Evolutionary conservation across 257 asterid genomes (phyloP).

Genomic region (Solanum clarkiae): DNA sequence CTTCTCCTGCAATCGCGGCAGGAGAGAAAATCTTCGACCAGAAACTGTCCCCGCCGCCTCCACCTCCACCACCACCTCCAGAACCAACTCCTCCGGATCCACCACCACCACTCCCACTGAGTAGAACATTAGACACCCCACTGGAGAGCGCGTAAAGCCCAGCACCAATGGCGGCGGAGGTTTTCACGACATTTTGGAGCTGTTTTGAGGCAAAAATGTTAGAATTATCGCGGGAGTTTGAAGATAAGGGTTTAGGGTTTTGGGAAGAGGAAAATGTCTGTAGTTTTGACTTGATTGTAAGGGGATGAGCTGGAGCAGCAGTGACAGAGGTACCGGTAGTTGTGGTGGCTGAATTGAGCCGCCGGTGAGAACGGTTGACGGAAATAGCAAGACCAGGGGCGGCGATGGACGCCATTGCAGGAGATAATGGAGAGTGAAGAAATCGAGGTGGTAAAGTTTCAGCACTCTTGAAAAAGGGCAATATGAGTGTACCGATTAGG

Average conservation of each 20-base stretch:
- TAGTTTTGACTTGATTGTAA: slow-evolving; percentile 24
- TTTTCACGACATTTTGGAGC: slow-evolving; percentile 1
- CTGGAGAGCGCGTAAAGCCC: slow-evolving; percentile 40
- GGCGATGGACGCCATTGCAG: slow-evolving; percentile 46
- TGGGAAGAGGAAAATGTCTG: slow-evolving; percentile 21
- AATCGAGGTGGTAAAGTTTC: background rate
- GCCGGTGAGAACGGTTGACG: slow-evolving; percentile 27
- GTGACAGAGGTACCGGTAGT: background rate
- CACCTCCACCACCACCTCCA: slow-evolving; percentile 32
- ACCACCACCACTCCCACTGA: slow-evolving; percentile 36
- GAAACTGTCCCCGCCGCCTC: slow-evolving; percentile 36
- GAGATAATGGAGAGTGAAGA: slow-evolving; percentile 4
- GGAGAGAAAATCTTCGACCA: slow-evolving; percentile 47
- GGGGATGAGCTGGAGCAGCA: slow-evolving; percentile 3
- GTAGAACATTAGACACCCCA: slow-evolving; percentile 11
- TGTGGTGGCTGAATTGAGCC: slow-evolving; percentile 8
- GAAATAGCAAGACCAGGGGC: slow-evolving; percentile 35
- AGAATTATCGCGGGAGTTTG: slow-evolving; percentile 2
- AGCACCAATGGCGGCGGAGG: slow-evolving; percentile 44
- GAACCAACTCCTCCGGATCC: slow-evolving; percentile 26
- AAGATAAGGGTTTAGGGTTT: slow-evolving; percentile 45
- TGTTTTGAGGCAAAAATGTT: slow-evolving; percentile 22
- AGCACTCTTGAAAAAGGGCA: background rate
- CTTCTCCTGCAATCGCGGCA: slow-evolving; percentile 70
- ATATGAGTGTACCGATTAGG: background rate